Conservation (phyloP, 768 basidiomycete genomes). For the Lyophyllum atratum region DNA sequence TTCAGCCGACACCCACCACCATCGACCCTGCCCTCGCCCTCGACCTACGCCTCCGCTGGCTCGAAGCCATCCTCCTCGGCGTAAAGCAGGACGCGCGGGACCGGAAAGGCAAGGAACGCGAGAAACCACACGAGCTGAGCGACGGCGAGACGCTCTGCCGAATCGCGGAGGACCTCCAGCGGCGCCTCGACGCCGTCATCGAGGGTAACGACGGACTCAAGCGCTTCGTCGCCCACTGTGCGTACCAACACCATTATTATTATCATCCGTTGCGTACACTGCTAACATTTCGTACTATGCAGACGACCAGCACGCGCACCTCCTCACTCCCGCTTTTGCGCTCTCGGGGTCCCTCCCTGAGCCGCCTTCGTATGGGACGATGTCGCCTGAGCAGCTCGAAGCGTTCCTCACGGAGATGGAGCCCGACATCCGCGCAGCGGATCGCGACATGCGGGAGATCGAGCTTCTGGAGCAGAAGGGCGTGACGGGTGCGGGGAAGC, state of each 20-base stretch:
- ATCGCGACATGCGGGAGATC: constrained; percentile 81
- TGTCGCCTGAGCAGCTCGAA: constrained; percentile 70
- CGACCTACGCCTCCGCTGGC: constrained; percentile 75
- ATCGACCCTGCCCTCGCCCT: constrained; percentile 72
- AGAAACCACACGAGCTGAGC: constrained; percentile 37
- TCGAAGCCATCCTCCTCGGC: constrained; percentile 77
- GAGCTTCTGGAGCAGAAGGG: constrained; percentile 69
- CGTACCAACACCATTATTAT: constrained; percentile 28
- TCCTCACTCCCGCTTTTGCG: constrained; percentile 75
- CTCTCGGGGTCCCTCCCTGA: constrained; percentile 62
- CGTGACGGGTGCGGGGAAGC: constrained; percentile 70
- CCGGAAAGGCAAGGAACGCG: constrained; percentile 40
- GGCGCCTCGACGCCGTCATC: constrained; percentile 55
- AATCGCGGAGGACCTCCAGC: constrained; percentile 62
- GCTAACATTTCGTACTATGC: not conserved
- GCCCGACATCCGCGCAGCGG: constrained; percentile 79
- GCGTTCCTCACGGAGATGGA: constrained; percentile 80
- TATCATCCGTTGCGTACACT: not conserved
- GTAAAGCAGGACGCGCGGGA: constrained; percentile 46
- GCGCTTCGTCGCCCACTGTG: constrained; percentile 77
- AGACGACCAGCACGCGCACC: constrained; percentile 80
- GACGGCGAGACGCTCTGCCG: constrained; percentile 58
- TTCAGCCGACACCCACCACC: constrained; percentile 19
- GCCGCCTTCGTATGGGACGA: constrained; percentile 53
- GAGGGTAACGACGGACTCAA: constrained; percentile 71